Percentiles rank a stretch among this genome's conserved stretches.
Conservation (phyloP, 129 eudicot genomes). For the Pulicaria dysenterica region DNA sequence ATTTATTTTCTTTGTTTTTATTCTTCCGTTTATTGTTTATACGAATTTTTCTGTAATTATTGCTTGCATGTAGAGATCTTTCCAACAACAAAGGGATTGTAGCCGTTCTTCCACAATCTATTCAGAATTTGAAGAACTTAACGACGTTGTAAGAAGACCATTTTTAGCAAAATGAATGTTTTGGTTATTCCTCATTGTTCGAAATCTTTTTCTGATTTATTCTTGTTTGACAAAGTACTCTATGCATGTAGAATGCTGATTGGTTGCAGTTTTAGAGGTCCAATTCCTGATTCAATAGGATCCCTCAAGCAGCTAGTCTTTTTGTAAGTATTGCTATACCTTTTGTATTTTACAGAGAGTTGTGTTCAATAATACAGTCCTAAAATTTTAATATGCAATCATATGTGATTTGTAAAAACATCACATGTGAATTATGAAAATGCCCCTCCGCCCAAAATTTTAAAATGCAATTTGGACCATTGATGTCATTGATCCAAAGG, state of each 20-base stretch:
- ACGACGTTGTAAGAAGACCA: slow-evolving; percentile 55
- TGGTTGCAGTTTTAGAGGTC: slow-evolving; percentile 78
- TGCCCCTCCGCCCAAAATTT: too few relatives aligned
- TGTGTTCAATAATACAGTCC: too few relatives aligned
- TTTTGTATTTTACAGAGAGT: neutral
- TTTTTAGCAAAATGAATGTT: slow-evolving; percentile 12
- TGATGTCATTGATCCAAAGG: too few relatives aligned
- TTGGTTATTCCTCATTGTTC: neutral
- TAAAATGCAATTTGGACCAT: too few relatives aligned
- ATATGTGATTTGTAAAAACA: too few relatives aligned
- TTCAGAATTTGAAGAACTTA: slow-evolving; percentile 59
- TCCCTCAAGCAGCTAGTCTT: slow-evolving; percentile 57
- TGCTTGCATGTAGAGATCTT: slow-evolving; percentile 65
- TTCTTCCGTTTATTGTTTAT: too few relatives aligned
- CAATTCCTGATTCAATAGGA: slow-evolving; percentile 80
- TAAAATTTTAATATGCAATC: too few relatives aligned
- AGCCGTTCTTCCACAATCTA: slow-evolving; percentile 68
- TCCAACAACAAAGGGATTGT: slow-evolving; percentile 76
- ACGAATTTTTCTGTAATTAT: slow-evolving; percentile 16
- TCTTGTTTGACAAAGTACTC: slow-evolving; percentile 7
- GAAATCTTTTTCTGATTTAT: neutral
- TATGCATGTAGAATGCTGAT: slow-evolving; percentile 63
- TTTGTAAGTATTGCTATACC: slow-evolving; percentile 54
- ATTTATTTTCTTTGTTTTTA: too few relatives aligned
- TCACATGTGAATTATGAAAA: too few relatives aligned